Evolutionary conservation across 2,329 filamentous ascomycete genomes (phyloP), one percentile per base, ranked within the genome.

Genomic region (Pyrenophora tritici-repentis): DNA sequence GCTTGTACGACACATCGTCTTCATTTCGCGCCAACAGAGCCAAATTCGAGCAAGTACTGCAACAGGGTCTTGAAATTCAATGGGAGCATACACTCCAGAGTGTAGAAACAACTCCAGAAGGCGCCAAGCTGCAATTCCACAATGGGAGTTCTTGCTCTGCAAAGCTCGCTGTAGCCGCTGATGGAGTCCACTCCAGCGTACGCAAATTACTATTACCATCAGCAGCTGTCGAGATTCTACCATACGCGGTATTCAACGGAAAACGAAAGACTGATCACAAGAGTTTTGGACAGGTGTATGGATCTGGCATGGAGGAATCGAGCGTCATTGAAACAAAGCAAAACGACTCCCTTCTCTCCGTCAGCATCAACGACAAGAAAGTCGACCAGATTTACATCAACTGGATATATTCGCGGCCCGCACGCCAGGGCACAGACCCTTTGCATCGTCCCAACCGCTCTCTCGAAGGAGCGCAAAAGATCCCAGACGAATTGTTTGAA

Each of bases 401-500:
- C 56, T 78, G 74, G 58, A 72, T 66, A 0, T 77, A 73, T 47
- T 77, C 75, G 2, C 69, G 76, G 0, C 63, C 70, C 8, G 64
- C 68, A 5, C 48, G 46, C 3, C 50, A 61, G 1, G 29, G 42
- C 2, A 40, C 54, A 3, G 74, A 78, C 51, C 50, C 62, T 3
- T 50, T 76, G 4, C 67, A 73, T 51, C 66, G 61, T 24, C 74
- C 75, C 0, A 52, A 70, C 8, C 57, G 76, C 36, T 42, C 67
- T 3, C 63, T 57, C 1, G 39, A 60, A 2, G 70, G 53, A 3
- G 74, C 76, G 1, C 61, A 55, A 10, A 55, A 70, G 1, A 73
- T 73, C 7, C 74, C 73, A 3, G 53, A 68, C 12, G 67, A 63
- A 14, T 65, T 78, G 13, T 75, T 59, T 63, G 32, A 52, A 1